Percentiles rank a stretch among this genome's conserved stretches.
These are phyloP conservation scores for Platismatia glauca DNA, from an alignment of 495 filamentous ascomycete species.

Conservation along the genomic window DNA sequence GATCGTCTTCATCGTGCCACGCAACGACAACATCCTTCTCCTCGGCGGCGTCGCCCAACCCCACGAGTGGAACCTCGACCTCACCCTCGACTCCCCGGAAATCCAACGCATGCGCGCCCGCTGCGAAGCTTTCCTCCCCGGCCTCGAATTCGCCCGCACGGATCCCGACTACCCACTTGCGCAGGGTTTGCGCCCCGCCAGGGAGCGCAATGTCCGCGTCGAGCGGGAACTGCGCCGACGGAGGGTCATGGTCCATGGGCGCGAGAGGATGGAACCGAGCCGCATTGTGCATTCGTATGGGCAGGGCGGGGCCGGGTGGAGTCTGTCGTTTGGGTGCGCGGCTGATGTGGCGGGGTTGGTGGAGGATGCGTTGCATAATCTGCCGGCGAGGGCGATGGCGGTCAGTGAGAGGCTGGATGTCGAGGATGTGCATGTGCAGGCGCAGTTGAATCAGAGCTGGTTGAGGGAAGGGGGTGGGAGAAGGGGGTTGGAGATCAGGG, in stretches of 20 bases:
- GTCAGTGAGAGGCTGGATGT: neutral
- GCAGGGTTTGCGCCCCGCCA: slow-evolving; percentile 38
- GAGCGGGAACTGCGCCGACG: slow-evolving; percentile 35
- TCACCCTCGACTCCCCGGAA: slow-evolving; percentile 34
- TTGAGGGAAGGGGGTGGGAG: neutral
- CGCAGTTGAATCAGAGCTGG: slow-evolving; percentile 1
- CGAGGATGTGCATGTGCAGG: slow-evolving; percentile 3
- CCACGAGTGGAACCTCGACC: slow-evolving; percentile 33
- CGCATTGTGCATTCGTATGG: slow-evolving; percentile 43
- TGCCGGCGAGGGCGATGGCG: slow-evolving; percentile 13
- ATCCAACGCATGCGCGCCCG: slow-evolving; percentile 38
- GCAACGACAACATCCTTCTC: slow-evolving; percentile 42
- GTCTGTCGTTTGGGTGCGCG: slow-evolving; percentile 38
- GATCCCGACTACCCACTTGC: slow-evolving; percentile 39
- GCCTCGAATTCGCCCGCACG: slow-evolving; percentile 35
- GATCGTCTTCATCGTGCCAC: slow-evolving; percentile 44
- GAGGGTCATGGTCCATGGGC: neutral
- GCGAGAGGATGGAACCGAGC: slow-evolving; percentile 23
- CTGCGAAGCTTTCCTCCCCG: slow-evolving; percentile 38
- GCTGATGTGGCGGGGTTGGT: slow-evolving; percentile 32
- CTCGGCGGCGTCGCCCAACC: slow-evolving; percentile 38
- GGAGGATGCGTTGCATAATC: slow-evolving; percentile 28
- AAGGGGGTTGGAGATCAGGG: neutral
- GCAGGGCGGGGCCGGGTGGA: slow-evolving; percentile 41
- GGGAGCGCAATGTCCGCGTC: slow-evolving; percentile 35